Evolutionary conservation across 2,329 filamentous ascomycete species (phyloP).

Genomic region (Fusarium vanettenii): DNA sequence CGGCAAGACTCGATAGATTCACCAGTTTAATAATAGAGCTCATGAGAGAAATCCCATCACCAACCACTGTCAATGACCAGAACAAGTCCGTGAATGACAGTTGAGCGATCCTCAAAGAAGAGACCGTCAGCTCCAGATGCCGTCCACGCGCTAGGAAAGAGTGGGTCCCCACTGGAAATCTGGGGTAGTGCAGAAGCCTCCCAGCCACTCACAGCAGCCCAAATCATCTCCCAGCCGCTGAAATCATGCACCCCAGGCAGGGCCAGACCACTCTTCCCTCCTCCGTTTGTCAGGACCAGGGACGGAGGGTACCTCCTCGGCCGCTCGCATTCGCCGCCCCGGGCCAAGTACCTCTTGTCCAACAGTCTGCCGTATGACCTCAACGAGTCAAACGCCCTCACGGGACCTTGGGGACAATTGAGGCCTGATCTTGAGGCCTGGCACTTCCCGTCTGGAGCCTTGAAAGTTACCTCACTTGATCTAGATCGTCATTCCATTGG

Average conservation of each 20-base stretch:
- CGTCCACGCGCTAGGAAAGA: slow-evolving; percentile 1
- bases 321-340: slow-evolving; percentile 1
- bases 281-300: not conserved
- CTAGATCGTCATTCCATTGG: slow-evolving; percentile 6
- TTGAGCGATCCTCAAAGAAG: not conserved
- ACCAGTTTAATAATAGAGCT: not conserved
- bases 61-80: not conserved
- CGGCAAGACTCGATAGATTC: not conserved
- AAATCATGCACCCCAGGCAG: slow-evolving; percentile 3
- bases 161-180: slow-evolving; percentile 27
- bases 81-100: not conserved
- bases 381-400: slow-evolving; percentile 32
- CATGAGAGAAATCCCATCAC: not conserved
- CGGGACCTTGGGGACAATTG: slow-evolving; percentile 35
- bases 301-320: slow-evolving; percentile 8
- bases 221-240: not conserved
- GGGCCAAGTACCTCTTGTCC: slow-evolving; percentile 15
- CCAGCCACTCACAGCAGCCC: slow-evolving; percentile 35
- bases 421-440: slow-evolving; percentile 26
- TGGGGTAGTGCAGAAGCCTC: slow-evolving; percentile 30
- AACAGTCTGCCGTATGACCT: slow-evolving; percentile 38
- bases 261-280: not conserved
- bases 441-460: not conserved
- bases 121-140: slow-evolving; percentile 9
- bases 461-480: slow-evolving; percentile 21